Evolutionary conservation across 345 rosid species (phyloP), one percentile per base, ranked within the genome.

Genomic region (Mercurialis annua): DNA sequence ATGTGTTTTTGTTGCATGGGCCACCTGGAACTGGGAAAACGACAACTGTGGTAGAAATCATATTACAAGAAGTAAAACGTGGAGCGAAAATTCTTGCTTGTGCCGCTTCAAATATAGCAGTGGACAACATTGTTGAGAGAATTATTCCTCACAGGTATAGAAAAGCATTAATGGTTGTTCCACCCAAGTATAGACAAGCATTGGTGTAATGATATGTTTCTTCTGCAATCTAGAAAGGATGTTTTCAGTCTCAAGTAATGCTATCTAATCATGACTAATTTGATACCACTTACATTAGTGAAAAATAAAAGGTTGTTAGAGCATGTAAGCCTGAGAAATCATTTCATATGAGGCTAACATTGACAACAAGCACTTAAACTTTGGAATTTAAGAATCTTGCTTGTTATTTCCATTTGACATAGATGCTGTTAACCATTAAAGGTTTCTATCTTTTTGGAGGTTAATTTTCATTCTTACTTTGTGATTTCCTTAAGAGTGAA

Each of bases 21-120:
- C 99, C 99, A 77, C 99, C 99, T 78, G 99, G 99, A 71, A 94
- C 99, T 62, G 98, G 99, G 23, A 91, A 94, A 87, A 94, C 95
- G n/a, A 91, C 98, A 8, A 85, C 99, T 1, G 99, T 94, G 10
- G 92, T 94, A 55, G 99, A 94, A 78, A 87, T 94, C 29, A 80
- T 94, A 71, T 81, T 91, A 42, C 98, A 94, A 81, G 96, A 91
- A 85, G 98, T 91, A 55, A 91, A 94, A 68, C 85, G 87, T 55
- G 98, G 98, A 65, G 84, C 92, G n/a, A 94, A 89, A 82, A 86
- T 94, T 71, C 96, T 94, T 67, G 99, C 96, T 18, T 94, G 98
- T 74, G 96, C 97, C 52, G 97, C 99, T 82, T 91, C 99, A 64
- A 91, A 94, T 77, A 87, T 94, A 74, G 99, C 99, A 18, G 99